phyloP scores from a whole-genome alignment of 2,329 filamentous ascomycete species.

The Hypoxylon sp. region DNA sequence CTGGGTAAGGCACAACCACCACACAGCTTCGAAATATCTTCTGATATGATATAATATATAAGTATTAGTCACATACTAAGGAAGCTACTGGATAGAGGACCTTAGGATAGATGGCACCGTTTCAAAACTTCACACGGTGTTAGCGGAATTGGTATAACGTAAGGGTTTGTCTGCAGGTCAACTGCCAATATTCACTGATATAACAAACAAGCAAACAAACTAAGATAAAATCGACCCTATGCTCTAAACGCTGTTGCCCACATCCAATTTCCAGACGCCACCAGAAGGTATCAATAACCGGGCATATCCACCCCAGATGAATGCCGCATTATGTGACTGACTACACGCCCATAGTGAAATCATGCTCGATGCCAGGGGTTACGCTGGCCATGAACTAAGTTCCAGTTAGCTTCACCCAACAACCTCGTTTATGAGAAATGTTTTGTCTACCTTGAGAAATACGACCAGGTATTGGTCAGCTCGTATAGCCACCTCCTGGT shows the following conservation, averaged over 20 bases:
- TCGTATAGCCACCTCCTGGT: constrained; percentile 82
- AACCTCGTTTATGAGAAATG: not conserved
- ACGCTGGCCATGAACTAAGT: constrained; percentile 84
- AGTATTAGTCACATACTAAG: not conserved
- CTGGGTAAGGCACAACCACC: not conserved
- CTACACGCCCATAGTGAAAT: constrained; percentile 95
- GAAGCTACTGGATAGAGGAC: not conserved
- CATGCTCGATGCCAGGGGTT: constrained; percentile 96
- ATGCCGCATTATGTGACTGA: constrained; percentile 15
- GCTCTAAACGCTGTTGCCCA: constrained; percentile 36
- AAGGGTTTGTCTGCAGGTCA: constrained; percentile 13
- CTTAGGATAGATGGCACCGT: not conserved
- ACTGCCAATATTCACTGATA: constrained; percentile 35
- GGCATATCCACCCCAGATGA: constrained; percentile 43
- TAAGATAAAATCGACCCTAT: constrained; percentile 26
- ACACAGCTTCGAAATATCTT: no score
- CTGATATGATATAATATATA: not conserved
- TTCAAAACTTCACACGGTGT: not conserved
- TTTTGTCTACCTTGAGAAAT: constrained; percentile 80
- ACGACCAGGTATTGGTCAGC: constrained; percentile 93
- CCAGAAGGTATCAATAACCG: constrained; percentile 24
- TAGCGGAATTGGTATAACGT: constrained; percentile 6
- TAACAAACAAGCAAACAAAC: constrained; percentile 30
- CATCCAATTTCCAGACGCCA: constrained; percentile 48
- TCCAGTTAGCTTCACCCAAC: constrained; percentile 47